Evolutionary conservation across 805 yeast genomes (phyloP), one percentile per base, ranked within the genome.

Genomic region (Kodamaea kaohsiungensis): DNA sequence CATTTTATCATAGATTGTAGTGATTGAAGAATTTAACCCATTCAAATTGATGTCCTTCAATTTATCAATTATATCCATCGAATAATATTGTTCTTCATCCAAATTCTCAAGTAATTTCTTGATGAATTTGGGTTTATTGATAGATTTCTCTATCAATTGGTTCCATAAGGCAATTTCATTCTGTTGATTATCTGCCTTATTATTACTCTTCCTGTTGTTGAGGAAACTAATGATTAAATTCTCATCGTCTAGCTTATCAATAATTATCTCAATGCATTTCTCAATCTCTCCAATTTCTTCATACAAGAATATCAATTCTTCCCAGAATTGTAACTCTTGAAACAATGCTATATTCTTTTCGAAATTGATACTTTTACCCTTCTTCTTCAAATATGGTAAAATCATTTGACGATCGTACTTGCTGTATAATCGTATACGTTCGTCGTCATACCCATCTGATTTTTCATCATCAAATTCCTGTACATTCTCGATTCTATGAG

Each of bases 81-180:
- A 52, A 15, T 46, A 42, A 33, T 42, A 52, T 19, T 48, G 51
- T n/a, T 52, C 48, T 35, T 52, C 54, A 58, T 88, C 89, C 0
- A 89, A 84, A 52, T 82, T 76, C 54, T 87, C 86, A 53, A 95
- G 78, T 48, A 93, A 73, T 6, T 88, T 88, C 56, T 83, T 82
- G 43, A 93, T 86, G 64, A 90, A 91, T n/a, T 76, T 76, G 0
- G 97, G 95, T 59, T 84, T 84, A 40, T 79, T 77, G 72, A 86
- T 78, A 17, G 96, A 85, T 65, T 85, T 84, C 17, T 83, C 85
- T 9, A 93, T 71, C 56, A 93, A 75, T 46, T 85, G 83, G 43
- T 84, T 84, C 96, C 97, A 91, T 9, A 91, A 72, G n/a, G 89
- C 96, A 18, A 75, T 68, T 61, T 91, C 96, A 47, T 80, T 82